Evolutionary conservation across 1,284 basidiomycete species (phyloP), one percentile per base, ranked within the genome.

Genomic region (Irpex rosettiformis): DNA sequence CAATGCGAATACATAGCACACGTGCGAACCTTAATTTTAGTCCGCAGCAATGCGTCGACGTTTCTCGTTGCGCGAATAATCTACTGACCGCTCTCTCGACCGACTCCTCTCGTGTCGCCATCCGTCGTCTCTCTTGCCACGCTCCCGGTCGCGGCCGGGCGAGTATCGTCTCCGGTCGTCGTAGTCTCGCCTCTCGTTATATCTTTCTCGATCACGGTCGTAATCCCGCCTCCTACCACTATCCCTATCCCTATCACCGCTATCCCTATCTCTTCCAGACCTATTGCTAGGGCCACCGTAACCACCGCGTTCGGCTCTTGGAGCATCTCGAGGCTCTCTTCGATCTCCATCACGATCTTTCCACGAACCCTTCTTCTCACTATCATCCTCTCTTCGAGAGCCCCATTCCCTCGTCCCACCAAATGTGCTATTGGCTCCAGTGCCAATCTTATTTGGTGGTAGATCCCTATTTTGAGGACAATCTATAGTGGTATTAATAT

Each of bases 401-500:
- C 76, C 76, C 74, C 75, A 78, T 62, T 75, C 73, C 58, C 76
- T 73, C 13, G 48, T 29, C 57, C 75, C 66, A 47, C 74, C 72
- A 33, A 73, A 67, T 10, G 73, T 72, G 24, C 75, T 75, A 65
- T 84, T 86, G 0, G 81, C 73, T 22, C 81, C 80, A 7, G 80
- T 79, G 25, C 75, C 77, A 21, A 68, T 63, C 55, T 65, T 64
- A 52, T 79, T 74, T 18, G 77, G 75, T 18, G 77, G 68, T 8
- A 76, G 73, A 28, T 82, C 80, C n/a, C 75, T 78, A 61, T 84
- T 85, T 72, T 91, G 84, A 13, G 89, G 90, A 69, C 89, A 92
- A 66, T 91, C 89, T 91, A 27, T 11, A 56, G 45, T 53, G 28
- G 29, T 13, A 49, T 29, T 42, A n/a, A 28, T 30, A 7, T 22